Evolutionary conservation across 352 stramenopile species (phyloP), one percentile per base, ranked within the genome.

Genomic region (Phytophthora meadii): DNA sequence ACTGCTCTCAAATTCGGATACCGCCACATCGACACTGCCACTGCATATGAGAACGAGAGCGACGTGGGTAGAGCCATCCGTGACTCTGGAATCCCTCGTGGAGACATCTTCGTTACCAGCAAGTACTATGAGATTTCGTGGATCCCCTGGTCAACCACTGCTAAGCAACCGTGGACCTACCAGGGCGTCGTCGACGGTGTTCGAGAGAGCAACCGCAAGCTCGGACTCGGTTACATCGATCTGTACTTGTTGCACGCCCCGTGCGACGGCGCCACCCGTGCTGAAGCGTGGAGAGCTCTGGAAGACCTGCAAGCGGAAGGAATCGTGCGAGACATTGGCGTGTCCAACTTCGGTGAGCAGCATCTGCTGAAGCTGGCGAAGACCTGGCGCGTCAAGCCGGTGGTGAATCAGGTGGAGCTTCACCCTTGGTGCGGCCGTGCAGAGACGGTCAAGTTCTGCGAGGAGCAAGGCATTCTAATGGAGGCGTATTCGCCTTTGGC

Each of bases 21-120:
- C 57, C 78, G 92, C 30, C 87, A 97, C 63, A 97, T 98, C 56
- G 92, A 97, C 70, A 94, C 84, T 12, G 92, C 92, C 4, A 77
- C 83, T 30, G 54, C 90, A 3, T 97, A 97, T 67, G 51, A 82
- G 10, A 98, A 98, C 65, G 89, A 97, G 44, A 58, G 46, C 14
- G 88, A 94, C n/a, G 93, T 97, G 11, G 92, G 92, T 19, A 55
- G 69, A 36, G 92, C 76, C 8, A 68, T 93, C 50, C 63, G 54
- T 24, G 89, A 96, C 60, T 90, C 86, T 19, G 80, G 88, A 25
- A 68, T 96, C 6, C 74, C 78, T 6, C 80, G 89, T 12, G 56
- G 84, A 5, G 77, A 95, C 19, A 81, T 97, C 25, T 97, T 96
- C 67, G 49, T 97, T 2, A 95, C 88, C n/a, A 94, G 79, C 56